phyloP scores from a whole-genome alignment of 106 monocot species.

The Gastrodia elata region DNA sequence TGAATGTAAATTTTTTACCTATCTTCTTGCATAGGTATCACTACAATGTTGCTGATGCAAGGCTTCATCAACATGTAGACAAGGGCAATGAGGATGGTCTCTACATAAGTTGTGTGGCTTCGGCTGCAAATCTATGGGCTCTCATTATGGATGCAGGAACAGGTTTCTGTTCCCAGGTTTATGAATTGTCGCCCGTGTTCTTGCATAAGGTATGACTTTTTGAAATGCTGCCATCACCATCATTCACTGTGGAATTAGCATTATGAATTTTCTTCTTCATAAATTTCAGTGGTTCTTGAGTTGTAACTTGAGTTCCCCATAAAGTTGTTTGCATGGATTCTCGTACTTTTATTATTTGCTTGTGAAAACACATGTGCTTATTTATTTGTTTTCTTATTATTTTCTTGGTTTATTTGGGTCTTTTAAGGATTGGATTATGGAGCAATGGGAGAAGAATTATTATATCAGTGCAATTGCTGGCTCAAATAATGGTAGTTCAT shows the following conservation, averaged over 20 bases:
- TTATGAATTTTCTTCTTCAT: neutral
- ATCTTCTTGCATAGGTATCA: slow-evolving; percentile 57
- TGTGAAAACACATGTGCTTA: neutral
- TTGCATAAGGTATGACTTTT: slow-evolving; percentile 61
- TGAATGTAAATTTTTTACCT: neutral
- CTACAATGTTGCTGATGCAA: slow-evolving; percentile 82
- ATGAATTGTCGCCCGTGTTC: slow-evolving; percentile 81
- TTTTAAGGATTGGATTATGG: slow-evolving; percentile 95
- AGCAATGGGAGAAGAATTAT: slow-evolving; percentile 93
- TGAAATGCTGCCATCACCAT: neutral
- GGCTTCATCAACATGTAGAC: slow-evolving; percentile 79
- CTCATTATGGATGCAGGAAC: slow-evolving; percentile 99
- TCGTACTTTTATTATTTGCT: neutral
- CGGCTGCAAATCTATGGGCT: slow-evolving; percentile 83
- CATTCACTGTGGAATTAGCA: neutral
- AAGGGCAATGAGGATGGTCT: slow-evolving; percentile 95
- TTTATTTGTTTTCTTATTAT: neutral
- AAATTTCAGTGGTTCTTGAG: neutral
- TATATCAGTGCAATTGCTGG: slow-evolving; percentile 94
- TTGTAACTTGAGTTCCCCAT: neutral
- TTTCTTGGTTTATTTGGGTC: neutral
- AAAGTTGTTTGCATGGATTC: neutral
- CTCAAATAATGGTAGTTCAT: slow-evolving; percentile 82
- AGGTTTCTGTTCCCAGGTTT: slow-evolving; percentile 72
- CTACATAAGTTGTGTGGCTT: slow-evolving; percentile 81